A percentile compares a stretch with the other conserved stretches of the same genome.
phyloP scores from a whole-genome alignment of 2,329 filamentous ascomycete species.

The Fusarium nelsonii region DNA sequence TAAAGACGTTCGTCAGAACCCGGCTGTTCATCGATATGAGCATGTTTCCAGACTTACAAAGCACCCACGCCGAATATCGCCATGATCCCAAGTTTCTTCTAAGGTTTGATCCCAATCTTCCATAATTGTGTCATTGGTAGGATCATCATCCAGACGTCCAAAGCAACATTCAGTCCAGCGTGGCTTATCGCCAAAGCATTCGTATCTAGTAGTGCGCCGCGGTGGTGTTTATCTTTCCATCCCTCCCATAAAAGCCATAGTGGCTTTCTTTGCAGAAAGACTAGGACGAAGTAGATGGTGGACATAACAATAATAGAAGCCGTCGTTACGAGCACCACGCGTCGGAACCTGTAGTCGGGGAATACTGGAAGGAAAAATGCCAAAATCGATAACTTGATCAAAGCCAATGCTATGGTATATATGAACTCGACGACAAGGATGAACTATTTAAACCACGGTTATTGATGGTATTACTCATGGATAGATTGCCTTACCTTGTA shows the following conservation, averaged over 20 bases:
- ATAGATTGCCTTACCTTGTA: background rate
- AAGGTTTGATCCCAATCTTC: background rate
- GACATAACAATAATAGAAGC: rapidly evolving
- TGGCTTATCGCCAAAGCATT: slow-evolving; percentile 3
- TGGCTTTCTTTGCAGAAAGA: background rate
- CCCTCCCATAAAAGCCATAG: background rate
- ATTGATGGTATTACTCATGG: too few species aligned
- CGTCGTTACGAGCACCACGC: background rate
- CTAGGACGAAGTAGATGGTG: rapidly evolving
- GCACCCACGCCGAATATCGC: slow-evolving; percentile 18
- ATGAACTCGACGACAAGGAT: background rate
- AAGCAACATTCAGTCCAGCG: background rate
- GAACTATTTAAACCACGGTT: background rate
- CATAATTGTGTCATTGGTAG: slow-evolving; percentile 7
- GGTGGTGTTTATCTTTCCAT: background rate
- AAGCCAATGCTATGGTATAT: background rate
- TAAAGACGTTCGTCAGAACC: rapidly evolving
- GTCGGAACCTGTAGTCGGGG: background rate
- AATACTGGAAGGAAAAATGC: slow-evolving; percentile 23
- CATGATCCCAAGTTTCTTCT: slow-evolving; percentile 14
- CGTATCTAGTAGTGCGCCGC: background rate
- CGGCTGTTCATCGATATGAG: rapidly evolving
- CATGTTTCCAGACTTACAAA: background rate
- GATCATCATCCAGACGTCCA: slow-evolving; percentile 24
- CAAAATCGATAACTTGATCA: slow-evolving; percentile 1